These are phyloP conservation scores for Gossypium bickii DNA, from an alignment of 345 rosid species.

Conservation along the genomic window DNA sequence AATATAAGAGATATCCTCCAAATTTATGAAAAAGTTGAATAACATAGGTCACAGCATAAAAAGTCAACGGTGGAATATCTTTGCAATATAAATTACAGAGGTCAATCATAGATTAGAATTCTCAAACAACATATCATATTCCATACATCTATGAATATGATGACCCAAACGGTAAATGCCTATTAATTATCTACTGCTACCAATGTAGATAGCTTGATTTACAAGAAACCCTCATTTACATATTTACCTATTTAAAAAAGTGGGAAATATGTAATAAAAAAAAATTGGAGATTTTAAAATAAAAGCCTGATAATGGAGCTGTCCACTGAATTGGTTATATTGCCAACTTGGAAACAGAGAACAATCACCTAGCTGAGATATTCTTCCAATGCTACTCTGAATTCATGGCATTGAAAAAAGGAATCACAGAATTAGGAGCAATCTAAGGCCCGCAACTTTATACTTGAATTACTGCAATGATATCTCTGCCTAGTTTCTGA, in stretches of 20 bases:
- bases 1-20: background rate
- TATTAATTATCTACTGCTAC: background rate
- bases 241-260: constrained; percentile 34
- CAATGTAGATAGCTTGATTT: constrained; percentile 1
- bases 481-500: background rate
- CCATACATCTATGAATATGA: background rate
- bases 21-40: background rate
- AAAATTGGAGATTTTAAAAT: background rate
- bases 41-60: background rate
- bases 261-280: background rate
- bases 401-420: background rate
- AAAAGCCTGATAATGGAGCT: constrained; percentile 8
- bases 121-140: background rate
- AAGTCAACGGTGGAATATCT: background rate
- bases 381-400: constrained; percentile 5
- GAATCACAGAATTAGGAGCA: background rate
- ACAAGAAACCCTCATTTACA: constrained; percentile 26
- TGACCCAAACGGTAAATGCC: background rate
- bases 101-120: background rate
- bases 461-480: constrained; percentile 6
- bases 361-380: constrained; percentile 10
- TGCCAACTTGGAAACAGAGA: constrained; percentile 4
- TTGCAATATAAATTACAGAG: constrained; percentile 2
- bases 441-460: constrained; percentile 20
- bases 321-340: constrained; percentile 34